phyloP scores from a whole-genome alignment of 2,329 filamentous ascomycete genomes.

The Colletotrichum sp. region DNA sequence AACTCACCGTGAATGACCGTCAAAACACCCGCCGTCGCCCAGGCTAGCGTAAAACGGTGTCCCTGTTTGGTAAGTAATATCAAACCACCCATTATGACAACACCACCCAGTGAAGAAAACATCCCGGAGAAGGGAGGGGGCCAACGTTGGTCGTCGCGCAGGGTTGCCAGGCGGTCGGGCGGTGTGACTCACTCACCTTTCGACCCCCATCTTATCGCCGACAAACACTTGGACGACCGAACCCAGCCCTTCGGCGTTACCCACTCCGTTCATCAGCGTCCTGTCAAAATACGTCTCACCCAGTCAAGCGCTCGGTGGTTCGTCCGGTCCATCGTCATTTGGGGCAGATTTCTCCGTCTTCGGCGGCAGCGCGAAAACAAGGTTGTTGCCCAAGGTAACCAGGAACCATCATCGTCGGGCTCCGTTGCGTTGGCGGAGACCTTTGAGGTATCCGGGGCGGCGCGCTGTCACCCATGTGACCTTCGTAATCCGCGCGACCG shows the following conservation, averaged over 20 bases:
- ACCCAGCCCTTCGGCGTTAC: neutral
- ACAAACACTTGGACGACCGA: neutral
- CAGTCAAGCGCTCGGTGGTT: neutral
- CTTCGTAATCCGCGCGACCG: neutral
- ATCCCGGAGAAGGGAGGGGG: neutral
- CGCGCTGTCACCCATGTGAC: neutral
- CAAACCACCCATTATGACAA: neutral
- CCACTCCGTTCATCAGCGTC: no score
- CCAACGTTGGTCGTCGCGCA: neutral
- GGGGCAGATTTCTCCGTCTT: neutral
- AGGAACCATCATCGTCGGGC: neutral
- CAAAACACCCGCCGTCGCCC: neutral
- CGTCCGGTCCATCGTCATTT: neutral
- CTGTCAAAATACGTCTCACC: neutral
- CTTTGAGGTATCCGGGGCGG: neutral
- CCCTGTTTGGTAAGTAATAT: neutral
- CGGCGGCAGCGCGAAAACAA: neutral
- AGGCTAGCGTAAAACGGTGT: neutral
- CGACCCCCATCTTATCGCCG: slow-evolving; percentile 5
- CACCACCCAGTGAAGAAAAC: neutral
- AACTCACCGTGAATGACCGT: neutral
- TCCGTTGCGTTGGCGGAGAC: neutral
- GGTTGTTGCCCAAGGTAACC: neutral
- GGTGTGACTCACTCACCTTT: slow-evolving; percentile 12
- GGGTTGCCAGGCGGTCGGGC: neutral